Evolutionary conservation across 2,329 filamentous ascomycete species (phyloP), one percentile per base, ranked within the genome.

Genomic region (Pyrenophora seminiperda): DNA sequence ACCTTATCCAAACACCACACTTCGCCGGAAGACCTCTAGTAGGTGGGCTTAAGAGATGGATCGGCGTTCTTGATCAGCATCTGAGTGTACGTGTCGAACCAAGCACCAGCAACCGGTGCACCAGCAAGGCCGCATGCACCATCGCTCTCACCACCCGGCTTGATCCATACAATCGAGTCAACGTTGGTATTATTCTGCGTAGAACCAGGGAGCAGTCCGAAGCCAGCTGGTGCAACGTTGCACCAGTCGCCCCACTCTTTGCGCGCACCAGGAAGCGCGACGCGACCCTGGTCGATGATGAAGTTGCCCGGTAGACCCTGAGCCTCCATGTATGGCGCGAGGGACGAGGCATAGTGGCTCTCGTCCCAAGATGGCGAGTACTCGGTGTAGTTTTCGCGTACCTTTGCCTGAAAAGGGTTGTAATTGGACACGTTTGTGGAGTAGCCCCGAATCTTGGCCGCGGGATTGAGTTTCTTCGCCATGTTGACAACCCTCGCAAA

Each of bases 161-260:
- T 68, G 44, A 66, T 63, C 65, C 65, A 68, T 3, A 68, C 65
- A n/a, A 68, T 36, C 22, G 61, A 64, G 38, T 68, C 65, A 5
- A 66, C 54, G n/a, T 58, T 50, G 3, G 61, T 56, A 50, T 64
- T 66, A 39, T 64, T 58, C 2, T 47, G 59, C 33, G 52, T 45
- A 22, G 54, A 47, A 1, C 57, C 58, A 14, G 65, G 65, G 0
- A 50, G 36, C 0, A 42, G 14, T 9, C 65, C 65, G 32, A 62
- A 68, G 5, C 63, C 63, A n/a, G 56, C 36, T 14, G 63, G 63
- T 5, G 41, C 41, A 18, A 68, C 56, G 30, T 68, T 68, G 53
- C 65, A 68, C 65, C 65, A 68, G n/a, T 62, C 59, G 15, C 65
- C 65, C 65, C 65, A 68, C 41, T 59, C 62, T 11, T 49, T 47